Evolutionary conservation across 176 grass and related monocot genomes (phyloP).

Genomic region (Oryza coarctata): DNA sequence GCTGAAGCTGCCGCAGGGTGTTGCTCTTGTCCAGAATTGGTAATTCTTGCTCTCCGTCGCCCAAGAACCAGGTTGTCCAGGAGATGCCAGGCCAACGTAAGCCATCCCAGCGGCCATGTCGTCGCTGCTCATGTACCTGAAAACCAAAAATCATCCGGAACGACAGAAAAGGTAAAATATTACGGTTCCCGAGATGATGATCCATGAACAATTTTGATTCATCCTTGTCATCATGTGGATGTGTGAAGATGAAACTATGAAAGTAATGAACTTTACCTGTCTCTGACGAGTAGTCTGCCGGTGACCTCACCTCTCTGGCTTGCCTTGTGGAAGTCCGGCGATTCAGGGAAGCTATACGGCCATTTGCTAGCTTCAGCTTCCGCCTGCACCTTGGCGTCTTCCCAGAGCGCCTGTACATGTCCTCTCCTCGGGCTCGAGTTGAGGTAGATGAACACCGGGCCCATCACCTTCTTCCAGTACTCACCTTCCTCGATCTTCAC

Average conservation of each 20-base stretch:
- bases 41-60: conserved; percentile 60
- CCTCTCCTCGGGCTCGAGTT: conserved; percentile 39
- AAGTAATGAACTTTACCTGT: neutral
- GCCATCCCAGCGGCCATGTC: conserved; percentile 25
- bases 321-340: conserved; percentile 54
- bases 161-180: neutral
- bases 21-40: conserved; percentile 64
- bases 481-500: conserved; percentile 46
- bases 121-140: neutral
- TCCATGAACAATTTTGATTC: neutral
- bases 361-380: conserved; percentile 48
- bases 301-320: conserved; percentile 41
- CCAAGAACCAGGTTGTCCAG: conserved; percentile 56
- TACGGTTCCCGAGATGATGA: neutral
- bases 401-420: conserved; percentile 39
- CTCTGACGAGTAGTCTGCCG: conserved; percentile 43
- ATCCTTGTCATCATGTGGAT: too few relatives aligned
- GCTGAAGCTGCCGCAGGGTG: conserved; percentile 39
- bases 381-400: conserved; percentile 70
- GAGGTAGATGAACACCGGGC: conserved; percentile 84
- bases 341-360: conserved; percentile 72
- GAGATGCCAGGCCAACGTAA: conserved; percentile 57
- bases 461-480: conserved; percentile 76
- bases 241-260: too few relatives aligned
- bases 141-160: neutral